Evolutionary conservation across 805 yeast species (phyloP).

Genomic region (Pichia eremophila): DNA sequence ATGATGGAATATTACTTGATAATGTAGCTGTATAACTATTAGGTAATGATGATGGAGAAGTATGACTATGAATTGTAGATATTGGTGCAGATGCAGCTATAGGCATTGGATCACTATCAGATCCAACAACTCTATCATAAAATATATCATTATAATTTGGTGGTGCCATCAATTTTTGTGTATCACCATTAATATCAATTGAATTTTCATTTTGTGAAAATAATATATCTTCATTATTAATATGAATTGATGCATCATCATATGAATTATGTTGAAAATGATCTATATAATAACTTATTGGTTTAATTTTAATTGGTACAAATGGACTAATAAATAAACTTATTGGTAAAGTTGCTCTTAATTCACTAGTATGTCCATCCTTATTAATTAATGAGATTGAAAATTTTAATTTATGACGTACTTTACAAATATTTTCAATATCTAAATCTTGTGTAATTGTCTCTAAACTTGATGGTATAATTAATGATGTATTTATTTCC

Average conservation of each 20-base stretch:
- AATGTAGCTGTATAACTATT: neutral
- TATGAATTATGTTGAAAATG: constrained; percentile 11
- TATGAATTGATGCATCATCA: constrained; percentile 22
- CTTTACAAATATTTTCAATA: constrained; percentile 58
- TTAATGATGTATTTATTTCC: constrained; percentile 56
- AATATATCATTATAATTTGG: constrained; percentile 77
- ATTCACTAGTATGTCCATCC: constrained; percentile 87
- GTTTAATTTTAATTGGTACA: constrained; percentile 55
- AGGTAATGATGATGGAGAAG: neutral
- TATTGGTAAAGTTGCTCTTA: constrained; percentile 84
- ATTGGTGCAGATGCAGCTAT: neutral
- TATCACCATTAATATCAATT: constrained; percentile 13
- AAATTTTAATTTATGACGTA: constrained; percentile 82
- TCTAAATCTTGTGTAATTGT: constrained; percentile 84
- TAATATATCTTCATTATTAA: constrained; percentile 20
- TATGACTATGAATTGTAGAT: no score
- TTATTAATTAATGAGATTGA: constrained; percentile 71
- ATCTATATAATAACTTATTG: constrained; percentile 21
- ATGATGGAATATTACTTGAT: neutral
- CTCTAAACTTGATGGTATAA: constrained; percentile 63
- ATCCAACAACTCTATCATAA: constrained; percentile 49
- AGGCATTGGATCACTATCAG: neutral
- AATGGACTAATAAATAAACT: constrained; percentile 51
- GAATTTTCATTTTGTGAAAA: constrained; percentile 17
- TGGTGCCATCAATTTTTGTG: constrained; percentile 59